These are phyloP conservation scores for Phytophthora constricta DNA, from an alignment of 352 stramenopile species.

Conservation along the genomic window DNA sequence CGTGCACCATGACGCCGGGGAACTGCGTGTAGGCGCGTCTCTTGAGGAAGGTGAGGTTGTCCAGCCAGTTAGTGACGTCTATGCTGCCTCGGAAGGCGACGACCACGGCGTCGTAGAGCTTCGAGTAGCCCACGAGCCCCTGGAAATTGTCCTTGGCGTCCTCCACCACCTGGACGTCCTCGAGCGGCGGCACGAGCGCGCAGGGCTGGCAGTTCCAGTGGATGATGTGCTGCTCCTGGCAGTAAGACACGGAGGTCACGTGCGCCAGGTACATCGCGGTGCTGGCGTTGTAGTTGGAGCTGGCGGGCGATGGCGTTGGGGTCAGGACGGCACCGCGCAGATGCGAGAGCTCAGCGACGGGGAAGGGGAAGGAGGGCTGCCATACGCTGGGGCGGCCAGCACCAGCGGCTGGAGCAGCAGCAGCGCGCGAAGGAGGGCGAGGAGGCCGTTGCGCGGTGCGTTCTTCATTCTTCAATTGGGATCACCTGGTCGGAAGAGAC, in stretches of 20 bases:
- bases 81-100: conserved; percentile 87
- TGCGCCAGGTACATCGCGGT: conserved; percentile 76
- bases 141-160: conserved; percentile 82
- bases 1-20: conserved; percentile 68
- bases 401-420: conserved; percentile 29
- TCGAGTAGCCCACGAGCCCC: conserved; percentile 76
- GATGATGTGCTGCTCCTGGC: conserved; percentile 61
- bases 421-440: conserved; percentile 10
- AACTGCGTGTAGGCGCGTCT: conserved; percentile 66
- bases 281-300: conserved; percentile 63
- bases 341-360: conserved; percentile 9
- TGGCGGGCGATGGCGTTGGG: conserved; percentile 1
- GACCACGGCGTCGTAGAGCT: conserved; percentile 55
- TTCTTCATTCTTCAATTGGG: conserved; percentile 12
- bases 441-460: conserved; percentile 8
- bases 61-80: conserved; percentile 85
- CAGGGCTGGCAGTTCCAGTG: conserved; percentile 84
- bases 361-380: conserved; percentile 21
- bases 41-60: conserved; percentile 88
- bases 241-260: conserved; percentile 84
- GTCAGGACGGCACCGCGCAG: not conserved
- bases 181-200: conserved; percentile 54
- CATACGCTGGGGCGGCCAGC: conserved; percentile 19
- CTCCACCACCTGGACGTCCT: conserved; percentile 62
- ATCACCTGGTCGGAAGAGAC: no score